Base-by-base conservation (phyloP, 2,329 filamentous ascomycete genomes). In the Coniochaeta ligniaria region DNA sequence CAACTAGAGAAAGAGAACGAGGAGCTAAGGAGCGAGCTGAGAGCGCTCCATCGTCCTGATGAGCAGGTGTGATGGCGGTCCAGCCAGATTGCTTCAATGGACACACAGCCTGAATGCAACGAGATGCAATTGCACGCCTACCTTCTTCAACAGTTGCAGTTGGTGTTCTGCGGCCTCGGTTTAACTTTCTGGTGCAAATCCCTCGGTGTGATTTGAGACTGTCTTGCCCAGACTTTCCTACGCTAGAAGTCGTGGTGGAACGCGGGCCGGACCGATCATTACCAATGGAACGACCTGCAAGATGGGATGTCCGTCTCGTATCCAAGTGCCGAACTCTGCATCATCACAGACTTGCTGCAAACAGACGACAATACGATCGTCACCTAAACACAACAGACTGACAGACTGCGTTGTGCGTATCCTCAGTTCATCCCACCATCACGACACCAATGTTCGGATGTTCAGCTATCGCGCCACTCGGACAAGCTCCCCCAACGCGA, bases 1-100 rank as follows among this genome's bases (percentile, higher is more conserved):
- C 72, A 77, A 28, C 71, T 88, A 9, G 80, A 83, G 67, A 73
- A 70, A 59, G 82, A 80, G 60, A 80, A 80, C 57, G 68, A 62
- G 1, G 69, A 68, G 5, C 67, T 78, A 58, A 69, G 63, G 62
- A 59, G 58, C 22, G 59, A 66, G 59, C 59, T 68, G 33, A 61
- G 62, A 22, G 35, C 56, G 17, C 22, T 45, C 20, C 20, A 36
- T 7, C 36, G 24, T 9, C 33, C 16, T 24, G 4, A 35, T 14
- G 16, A 35, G 17, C 20, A 57, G 31, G 54, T 38, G n/a, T 57
- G 33, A 57, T n/a, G n/a, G n/a, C n/a, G n/a, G n/a, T n/a, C n/a
- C n/a, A n/a, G n/a, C 17, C 24, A 9, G 50, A 24, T 24, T 24
- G 14, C n/a, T n/a, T 22, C 12, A 28, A 26, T 26, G 47, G 24